Percentiles rank a stretch among this genome's conserved stretches.
Evolutionary conservation across 2,329 filamentous ascomycete genomes (phyloP).

Genomic region (Colletotrichum gigasporum): DNA sequence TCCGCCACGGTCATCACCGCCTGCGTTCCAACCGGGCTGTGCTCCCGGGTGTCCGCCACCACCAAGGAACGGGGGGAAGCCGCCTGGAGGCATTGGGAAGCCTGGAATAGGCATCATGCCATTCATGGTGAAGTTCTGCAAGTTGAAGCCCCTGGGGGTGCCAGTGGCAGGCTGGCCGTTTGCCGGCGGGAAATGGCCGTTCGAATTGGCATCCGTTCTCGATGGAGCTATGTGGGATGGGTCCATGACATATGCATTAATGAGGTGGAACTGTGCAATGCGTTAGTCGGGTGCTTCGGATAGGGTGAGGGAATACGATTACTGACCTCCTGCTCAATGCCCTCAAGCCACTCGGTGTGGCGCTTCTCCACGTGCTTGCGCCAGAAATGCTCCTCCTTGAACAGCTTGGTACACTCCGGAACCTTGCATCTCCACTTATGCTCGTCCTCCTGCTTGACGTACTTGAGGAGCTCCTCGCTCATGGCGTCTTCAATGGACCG

Average conservation of each 20-base stretch:
- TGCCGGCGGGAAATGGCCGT: constrained; percentile 89
- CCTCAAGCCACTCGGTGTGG: constrained; percentile 86
- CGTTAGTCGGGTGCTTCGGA: constrained; percentile 42
- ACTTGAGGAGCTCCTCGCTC: constrained; percentile 85
- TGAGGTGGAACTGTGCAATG: constrained; percentile 75
- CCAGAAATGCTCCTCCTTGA: constrained; percentile 98
- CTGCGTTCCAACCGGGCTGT: constrained; percentile 58
- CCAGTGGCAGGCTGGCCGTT: constrained; percentile 81
- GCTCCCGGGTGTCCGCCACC: constrained; percentile 54
- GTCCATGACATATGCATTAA: constrained; percentile 95
- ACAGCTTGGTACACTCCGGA: constrained; percentile 94
- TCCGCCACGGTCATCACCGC: constrained; percentile 66
- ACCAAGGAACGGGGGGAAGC: constrained; percentile 65
- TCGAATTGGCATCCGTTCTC: constrained; percentile 91
- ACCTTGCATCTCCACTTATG: constrained; percentile 97
- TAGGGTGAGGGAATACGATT: neutral
- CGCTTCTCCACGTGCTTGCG: constrained; percentile 97
- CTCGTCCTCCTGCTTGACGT: constrained; percentile 96
- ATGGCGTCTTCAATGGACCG: constrained; percentile 86
- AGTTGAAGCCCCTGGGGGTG: constrained; percentile 90
- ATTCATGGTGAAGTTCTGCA: constrained; percentile 75
- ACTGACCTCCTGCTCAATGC: constrained; percentile 83
- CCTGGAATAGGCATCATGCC: constrained; percentile 68
- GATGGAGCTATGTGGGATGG: constrained; percentile 95
- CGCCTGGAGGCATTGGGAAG: constrained; percentile 61